Evolutionary conservation across 371 early-diverging fungal genomes (phyloP).

Genomic region (Choanephora cucurbitarum): DNA sequence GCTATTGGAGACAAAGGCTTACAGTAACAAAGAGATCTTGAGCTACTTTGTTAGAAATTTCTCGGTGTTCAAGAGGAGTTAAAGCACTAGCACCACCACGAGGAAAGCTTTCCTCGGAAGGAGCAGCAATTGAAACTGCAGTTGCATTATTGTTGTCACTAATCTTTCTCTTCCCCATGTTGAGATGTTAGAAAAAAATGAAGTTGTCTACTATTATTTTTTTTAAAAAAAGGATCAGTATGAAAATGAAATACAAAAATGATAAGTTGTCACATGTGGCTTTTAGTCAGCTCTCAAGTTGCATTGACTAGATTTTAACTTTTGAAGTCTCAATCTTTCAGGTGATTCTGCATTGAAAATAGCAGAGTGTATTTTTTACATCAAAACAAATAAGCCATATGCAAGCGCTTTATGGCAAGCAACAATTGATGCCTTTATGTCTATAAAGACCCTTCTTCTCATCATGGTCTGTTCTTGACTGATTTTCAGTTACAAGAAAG

Average conservation of each 20-base stretch:
- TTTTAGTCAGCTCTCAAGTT: background rate
- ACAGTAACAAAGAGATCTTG: slow-evolving; percentile 54
- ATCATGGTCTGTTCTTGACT: no score
- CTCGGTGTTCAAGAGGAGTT: slow-evolving; percentile 83
- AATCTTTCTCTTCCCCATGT: slow-evolving; percentile 24
- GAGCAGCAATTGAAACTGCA: slow-evolving; percentile 24
- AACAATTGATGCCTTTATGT: no score
- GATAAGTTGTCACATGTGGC: background rate
- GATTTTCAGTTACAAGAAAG: no score
- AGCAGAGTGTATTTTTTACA: no score
- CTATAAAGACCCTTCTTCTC: no score
- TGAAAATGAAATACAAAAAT: background rate
- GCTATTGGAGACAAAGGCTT: slow-evolving; percentile 7
- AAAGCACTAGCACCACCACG: slow-evolving; percentile 81
- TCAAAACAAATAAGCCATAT: no score
- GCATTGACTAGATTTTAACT: no score
- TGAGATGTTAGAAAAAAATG: background rate
- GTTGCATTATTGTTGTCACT: slow-evolving; percentile 15
- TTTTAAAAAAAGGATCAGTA: background rate
- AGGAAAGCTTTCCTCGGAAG: slow-evolving; percentile 64
- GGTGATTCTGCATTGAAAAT: no score
- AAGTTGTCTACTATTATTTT: background rate
- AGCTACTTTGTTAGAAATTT: slow-evolving; percentile 74
- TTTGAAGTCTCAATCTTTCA: no score
- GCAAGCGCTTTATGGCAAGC: no score